These are phyloP conservation scores for Aaosphaeria arxii DNA, from an alignment of 2,329 filamentous ascomycete genomes.

Conservation along the genomic window DNA sequence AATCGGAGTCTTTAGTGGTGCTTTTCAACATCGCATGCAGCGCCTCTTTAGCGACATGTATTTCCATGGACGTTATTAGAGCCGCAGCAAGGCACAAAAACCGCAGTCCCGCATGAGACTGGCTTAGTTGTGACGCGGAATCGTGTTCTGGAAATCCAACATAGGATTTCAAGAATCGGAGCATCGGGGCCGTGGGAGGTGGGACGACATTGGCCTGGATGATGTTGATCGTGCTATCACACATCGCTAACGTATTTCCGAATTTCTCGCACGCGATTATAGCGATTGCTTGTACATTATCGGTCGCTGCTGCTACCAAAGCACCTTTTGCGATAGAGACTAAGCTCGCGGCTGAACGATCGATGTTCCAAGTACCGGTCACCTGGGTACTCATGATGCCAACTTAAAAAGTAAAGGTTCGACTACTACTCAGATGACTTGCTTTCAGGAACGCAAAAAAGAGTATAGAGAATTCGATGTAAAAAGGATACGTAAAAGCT, in stretches of 20 bases:
- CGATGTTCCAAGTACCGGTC: not conserved
- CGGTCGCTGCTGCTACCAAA: not conserved
- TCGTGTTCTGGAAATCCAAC: not conserved
- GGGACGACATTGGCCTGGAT: not conserved
- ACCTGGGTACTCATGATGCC: too few species aligned
- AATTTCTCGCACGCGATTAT: not conserved
- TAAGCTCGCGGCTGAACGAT: not conserved
- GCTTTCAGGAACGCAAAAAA: too few species aligned
- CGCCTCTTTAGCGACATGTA: not conserved
- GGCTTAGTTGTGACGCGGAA: not conserved
- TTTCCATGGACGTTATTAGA: not conserved
- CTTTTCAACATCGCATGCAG: not conserved
- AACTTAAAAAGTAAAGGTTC: too few species aligned
- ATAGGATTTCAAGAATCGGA: not conserved
- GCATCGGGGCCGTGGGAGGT: not conserved
- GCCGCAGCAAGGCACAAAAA: not conserved
- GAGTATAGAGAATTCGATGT: too few species aligned
- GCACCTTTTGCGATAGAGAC: not conserved
- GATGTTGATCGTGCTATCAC: not conserved
- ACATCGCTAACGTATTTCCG: not conserved
- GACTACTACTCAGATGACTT: too few species aligned
- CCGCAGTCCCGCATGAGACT: not conserved
- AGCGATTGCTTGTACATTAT: not conserved
- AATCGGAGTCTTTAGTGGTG: not conserved
- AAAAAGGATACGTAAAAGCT: too few species aligned